Base-by-base conservation (phyloP, 164 flowering plant genomes). In the Tetracentron sinense region DNA sequence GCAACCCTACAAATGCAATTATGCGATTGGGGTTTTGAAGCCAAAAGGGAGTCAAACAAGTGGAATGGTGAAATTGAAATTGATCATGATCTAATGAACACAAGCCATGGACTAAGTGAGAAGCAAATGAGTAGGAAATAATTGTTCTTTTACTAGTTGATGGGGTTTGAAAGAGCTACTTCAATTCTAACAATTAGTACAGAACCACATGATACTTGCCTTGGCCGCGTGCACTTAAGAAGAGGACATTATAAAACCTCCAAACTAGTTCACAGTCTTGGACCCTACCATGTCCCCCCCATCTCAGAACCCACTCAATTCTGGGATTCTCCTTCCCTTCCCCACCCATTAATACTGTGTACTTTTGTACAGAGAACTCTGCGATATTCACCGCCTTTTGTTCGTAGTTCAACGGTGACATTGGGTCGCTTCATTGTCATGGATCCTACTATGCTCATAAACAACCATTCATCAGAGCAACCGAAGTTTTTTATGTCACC, bases 81-180 rank as follows among this genome's bases (percentile, higher is more conserved):
- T n/a, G n/a, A n/a, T 17, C 25, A 56, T 65, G 60, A 26, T 65
- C 31, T 38, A 29, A 33, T 17, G 69, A 52, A 60, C 4, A 53
- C 26, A 58, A 60, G 52, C 58, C n/a, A n/a, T n/a, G n/a, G n/a
- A n/a, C n/a, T n/a, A 60, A 31, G 33, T 8, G 47, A 62, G 29
- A 31, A 31, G 52, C 61, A 58, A 74, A 66, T 67, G 68, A 74
- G 74, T 74, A 61, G 68, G 54, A 42, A 58, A 74, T 66, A 28
- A 74, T 74, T 52, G 17, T 57, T 58, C 25, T 53, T 64, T 63
- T 50, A 30, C 59, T 6, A 7, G 38, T 59, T 54, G 28, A 8
- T 48, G 23, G 19, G 63, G 54, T 49, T 60, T 60, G 44, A 64
- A 44, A 46, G 66, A 65, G n/a, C 44, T 42, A 8, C 5, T 28